Evolutionary conservation across 352 stramenopile genomes (phyloP).

Genomic region (Elongisporangium prolatum): DNA sequence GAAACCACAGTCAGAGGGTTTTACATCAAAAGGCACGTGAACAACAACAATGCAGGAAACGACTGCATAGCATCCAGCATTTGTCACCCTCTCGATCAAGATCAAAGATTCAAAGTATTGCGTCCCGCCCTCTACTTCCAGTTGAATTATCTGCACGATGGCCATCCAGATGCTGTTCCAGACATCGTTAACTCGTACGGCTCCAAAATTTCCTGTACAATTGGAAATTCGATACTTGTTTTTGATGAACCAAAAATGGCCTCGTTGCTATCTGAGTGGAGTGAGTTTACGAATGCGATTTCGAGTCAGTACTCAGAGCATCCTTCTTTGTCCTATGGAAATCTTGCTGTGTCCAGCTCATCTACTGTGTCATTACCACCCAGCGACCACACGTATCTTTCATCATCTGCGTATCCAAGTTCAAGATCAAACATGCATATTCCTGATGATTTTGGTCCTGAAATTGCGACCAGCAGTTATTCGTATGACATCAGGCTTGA

Average conservation of each 20-base stretch:
- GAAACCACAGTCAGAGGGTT: constrained; percentile 61
- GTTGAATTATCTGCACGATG: constrained; percentile 66
- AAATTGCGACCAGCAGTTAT: constrained; percentile 34
- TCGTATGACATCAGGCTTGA: constrained; percentile 73
- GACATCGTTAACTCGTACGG: constrained; percentile 55
- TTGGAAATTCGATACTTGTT: constrained; percentile 68
- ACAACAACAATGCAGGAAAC: constrained; percentile 24
- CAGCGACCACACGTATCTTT: neutral
- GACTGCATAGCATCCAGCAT: constrained; percentile 82
- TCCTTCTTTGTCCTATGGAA: neutral
- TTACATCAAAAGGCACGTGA: constrained; percentile 70
- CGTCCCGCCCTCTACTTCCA: constrained; percentile 37
- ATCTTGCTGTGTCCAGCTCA: neutral
- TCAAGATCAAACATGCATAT: constrained; percentile 10
- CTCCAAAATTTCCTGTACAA: constrained; percentile 58
- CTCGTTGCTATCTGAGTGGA: constrained; percentile 49
- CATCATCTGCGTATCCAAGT: neutral
- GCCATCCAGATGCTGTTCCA: constrained; percentile 50
- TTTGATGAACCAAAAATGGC: constrained; percentile 76
- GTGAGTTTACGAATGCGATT: constrained; percentile 53
- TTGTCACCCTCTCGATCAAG: constrained; percentile 5
- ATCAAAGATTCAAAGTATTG: neutral
- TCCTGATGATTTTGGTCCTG: constrained; percentile 15
- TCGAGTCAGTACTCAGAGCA: constrained; percentile 33
- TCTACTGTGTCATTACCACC: neutral